Evolutionary conservation across 163 green algal genomes (phyloP), one percentile per base, ranked within the genome.

Genomic region (Chlamydomonas reinhardtii): DNA sequence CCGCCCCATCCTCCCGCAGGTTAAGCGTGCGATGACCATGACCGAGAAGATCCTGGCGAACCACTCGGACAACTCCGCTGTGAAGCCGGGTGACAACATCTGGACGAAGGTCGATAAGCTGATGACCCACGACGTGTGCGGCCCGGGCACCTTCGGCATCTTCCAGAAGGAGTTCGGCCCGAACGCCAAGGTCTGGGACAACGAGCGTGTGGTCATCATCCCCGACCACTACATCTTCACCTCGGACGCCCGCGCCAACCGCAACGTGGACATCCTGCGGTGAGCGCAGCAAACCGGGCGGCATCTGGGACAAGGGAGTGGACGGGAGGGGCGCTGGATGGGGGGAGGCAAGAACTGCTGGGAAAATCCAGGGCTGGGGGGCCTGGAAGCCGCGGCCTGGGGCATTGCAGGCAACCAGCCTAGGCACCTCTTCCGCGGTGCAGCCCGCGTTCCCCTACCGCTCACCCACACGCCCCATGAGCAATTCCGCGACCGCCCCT

Each of bases 191-290:
- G 94, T 99, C 22, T 99, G 97, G 97, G 96, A 99, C 87, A 89
- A 90, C 54, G 96, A 99, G 90, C 93, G 93, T 43, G 93, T 99
- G 62, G 93, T 99, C 61, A 94, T 99, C 79, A 99, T 99, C 78
- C 97, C 97, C 4, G 97, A 99, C 92, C 97, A 99, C 89, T 99
- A 99, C 93, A 99, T 99, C 91, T 99, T 99, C 94, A 99, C 97
- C 11, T 86, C 90, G 3, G 97, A 99, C 83, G 86, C 93, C 8
- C 95, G 97, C n/a, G 97, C 97, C 74, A 99, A 99, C 91, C 94
- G 97, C 71, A 99, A 99, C 85, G 97, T 99, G 74, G 97, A 99
- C 90, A 99, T 99, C 89, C 91, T 99, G 31, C 90, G 94, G 91
- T 93, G 78, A 6, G 59, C 19, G 17, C 2, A 4, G 52, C 15